Evolutionary conservation across 148 eudicot genomes (phyloP), one percentile per base, ranked within the genome.

Genomic region (Rhododendron williamsianum): DNA sequence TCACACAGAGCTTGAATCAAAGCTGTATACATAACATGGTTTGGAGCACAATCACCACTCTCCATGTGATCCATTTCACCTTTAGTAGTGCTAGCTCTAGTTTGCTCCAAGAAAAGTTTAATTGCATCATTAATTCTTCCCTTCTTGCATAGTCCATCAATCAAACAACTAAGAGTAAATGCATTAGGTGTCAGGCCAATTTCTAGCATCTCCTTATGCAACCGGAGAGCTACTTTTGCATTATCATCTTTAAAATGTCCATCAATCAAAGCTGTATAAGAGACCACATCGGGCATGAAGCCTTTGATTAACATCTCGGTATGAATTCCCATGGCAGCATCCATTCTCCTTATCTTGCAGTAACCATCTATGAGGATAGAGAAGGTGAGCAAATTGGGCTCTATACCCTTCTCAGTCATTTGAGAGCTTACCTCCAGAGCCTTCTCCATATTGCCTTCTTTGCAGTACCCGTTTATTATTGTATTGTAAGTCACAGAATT

Each of bases 131-230:
- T 88, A 82, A 84, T 85, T 85, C 54, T 73, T 76, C 98, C 96
- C 86, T 87, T 90, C 85, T 92, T 96, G 90, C 96, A 93, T 36
- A 96, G 89, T 74, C 98, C 98, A 60, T 94, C 98, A 88, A 96
- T 81, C 36, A 93, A 82, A 87, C 95, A 95, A 87, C 90, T 90
- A 86, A 90, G 45, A 16, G 97, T 93, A 87, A 89, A 91, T 72
- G 81, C 95, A 90, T 95, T 95, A 33, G 95, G 93, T 67, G 71
- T 43, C 13, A 95, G 35, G 41, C 95, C 95, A 46, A 86, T 87
- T 85, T 92, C 93, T 69, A 86, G 85, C 97, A 95, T 96, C 89
- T 93, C 94, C 90, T 88, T 93, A 72, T 96, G 86, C 85, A 94
- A 80, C 56, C 80, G 82, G 85, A 95, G 91, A 85, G 97, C 99